phyloP scores from a whole-genome alignment of 768 basidiomycete genomes.

The Podaxis mareebaensis region DNA sequence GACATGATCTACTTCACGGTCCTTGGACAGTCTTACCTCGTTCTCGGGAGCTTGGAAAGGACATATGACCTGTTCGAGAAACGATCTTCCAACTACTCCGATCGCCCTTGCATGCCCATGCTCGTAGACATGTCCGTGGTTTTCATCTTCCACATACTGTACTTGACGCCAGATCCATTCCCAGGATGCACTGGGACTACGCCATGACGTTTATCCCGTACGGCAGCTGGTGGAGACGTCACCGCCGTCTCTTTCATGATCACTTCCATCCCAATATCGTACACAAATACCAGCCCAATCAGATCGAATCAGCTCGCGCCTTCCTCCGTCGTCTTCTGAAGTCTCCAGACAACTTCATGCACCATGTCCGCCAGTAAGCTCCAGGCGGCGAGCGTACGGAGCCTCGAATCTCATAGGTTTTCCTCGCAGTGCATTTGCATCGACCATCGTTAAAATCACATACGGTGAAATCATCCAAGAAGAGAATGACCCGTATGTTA shows the following conservation, averaged over 20 bases:
- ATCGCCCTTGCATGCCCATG: slow-evolving; percentile 47
- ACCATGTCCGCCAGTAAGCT: slow-evolving; percentile 46
- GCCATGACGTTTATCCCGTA: slow-evolving; percentile 49
- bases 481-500: slow-evolving; percentile 35
- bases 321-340: slow-evolving; percentile 38
- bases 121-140: slow-evolving; percentile 46
- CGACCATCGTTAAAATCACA: slow-evolving; percentile 30
- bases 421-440: slow-evolving; percentile 33
- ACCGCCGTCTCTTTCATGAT: slow-evolving; percentile 34
- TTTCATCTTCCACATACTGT: not conserved
- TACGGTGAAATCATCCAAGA: slow-evolving; percentile 34
- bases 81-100: slow-evolving; percentile 53
- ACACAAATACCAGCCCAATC: slow-evolving; percentile 4
- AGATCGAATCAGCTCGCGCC: slow-evolving; percentile 9
- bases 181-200: slow-evolving; percentile 33
- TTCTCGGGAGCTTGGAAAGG: slow-evolving; percentile 30
- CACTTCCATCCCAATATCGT: slow-evolving; percentile 18
- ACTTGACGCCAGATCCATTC: not conserved
- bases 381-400: not conserved
- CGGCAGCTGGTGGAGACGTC: slow-evolving; percentile 40
- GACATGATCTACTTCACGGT: slow-evolving; percentile 53
- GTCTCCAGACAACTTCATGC: slow-evolving; percentile 36
- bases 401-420: not conserved
- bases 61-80: slow-evolving; percentile 55
- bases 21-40: slow-evolving; percentile 32